phyloP scores from a whole-genome alignment of 2,329 filamentous ascomycete genomes.

The Colletotrichum shisoi region DNA sequence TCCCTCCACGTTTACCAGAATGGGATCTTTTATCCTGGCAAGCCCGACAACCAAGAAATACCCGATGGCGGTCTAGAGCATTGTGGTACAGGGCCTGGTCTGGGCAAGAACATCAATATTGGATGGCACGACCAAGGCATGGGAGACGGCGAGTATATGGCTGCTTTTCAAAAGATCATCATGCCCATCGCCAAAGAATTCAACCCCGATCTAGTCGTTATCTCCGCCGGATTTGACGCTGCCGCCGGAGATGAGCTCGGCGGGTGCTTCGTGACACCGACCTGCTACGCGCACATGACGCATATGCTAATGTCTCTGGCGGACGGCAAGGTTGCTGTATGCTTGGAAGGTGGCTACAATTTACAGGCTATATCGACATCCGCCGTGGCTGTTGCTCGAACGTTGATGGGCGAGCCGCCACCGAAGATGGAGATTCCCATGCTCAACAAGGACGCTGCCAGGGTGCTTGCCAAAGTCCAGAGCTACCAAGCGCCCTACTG shows the following conservation, averaged over 20 bases:
- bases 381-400: conserved; percentile 87
- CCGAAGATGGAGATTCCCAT: conserved; percentile 64
- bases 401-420: conserved; percentile 94
- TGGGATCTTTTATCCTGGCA: conserved; percentile 84
- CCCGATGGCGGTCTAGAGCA: conserved; percentile 70
- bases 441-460: conserved; percentile 65
- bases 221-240: conserved; percentile 95
- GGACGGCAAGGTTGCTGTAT: conserved; percentile 87
- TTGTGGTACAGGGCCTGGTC: conserved; percentile 62
- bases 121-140: conserved; percentile 77
- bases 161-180: conserved; percentile 92
- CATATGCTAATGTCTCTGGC: conserved; percentile 98
- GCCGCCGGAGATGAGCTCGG: conserved; percentile 92
- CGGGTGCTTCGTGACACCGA: conserved; percentile 88
- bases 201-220: conserved; percentile 90
- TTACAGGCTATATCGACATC: conserved; percentile 91
- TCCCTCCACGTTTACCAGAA: conserved; percentile 89
- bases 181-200: conserved; percentile 97
- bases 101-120: conserved; percentile 72
- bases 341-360: conserved; percentile 95
- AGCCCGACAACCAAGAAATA: conserved; percentile 63
- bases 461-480: conserved; percentile 66
- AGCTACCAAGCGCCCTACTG: conserved; percentile 75
- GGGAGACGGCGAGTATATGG: conserved; percentile 96
- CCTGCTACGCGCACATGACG: conserved; percentile 97